Conservation (phyloP, 2,329 filamentous ascomycete species). For the Fusarium tuaranense region DNA sequence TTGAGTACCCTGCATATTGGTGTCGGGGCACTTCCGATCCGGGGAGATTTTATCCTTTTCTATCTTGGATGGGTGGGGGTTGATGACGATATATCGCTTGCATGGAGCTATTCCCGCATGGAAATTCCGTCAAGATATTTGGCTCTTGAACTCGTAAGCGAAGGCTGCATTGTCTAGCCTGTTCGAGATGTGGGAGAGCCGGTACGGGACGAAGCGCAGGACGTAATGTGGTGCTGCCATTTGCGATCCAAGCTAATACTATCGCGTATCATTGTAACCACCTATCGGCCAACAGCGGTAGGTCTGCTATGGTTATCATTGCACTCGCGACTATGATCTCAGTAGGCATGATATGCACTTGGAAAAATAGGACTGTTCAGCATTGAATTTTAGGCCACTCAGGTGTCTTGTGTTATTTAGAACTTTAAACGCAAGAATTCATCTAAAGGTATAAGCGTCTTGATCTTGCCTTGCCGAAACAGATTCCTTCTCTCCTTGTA, state of each 20-base stretch:
- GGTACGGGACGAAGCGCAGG: not conserved
- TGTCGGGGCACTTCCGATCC: not conserved
- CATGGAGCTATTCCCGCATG: not conserved
- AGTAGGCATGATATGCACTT: too few relatives aligned
- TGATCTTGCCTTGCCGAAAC: not conserved
- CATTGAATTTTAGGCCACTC: not conserved
- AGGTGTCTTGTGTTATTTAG: not conserved
- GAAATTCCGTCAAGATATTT: not conserved
- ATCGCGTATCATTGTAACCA: not conserved
- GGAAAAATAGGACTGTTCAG: not conserved
- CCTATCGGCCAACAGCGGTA: not conserved
- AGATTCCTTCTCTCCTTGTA: not conserved
- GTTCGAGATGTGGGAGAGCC: not conserved
- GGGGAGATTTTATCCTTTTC: not conserved
- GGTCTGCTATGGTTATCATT: not conserved
- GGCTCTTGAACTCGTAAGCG: fast-evolving
- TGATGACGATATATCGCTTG: not conserved
- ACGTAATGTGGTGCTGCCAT: not conserved
- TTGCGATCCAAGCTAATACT: not conserved
- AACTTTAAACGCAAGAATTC: not conserved
- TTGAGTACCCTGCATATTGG: not conserved
- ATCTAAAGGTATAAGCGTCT: not conserved
- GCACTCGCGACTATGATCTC: too few relatives aligned
- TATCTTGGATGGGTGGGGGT: not conserved
- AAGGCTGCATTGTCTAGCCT: too few relatives aligned